Evolutionary conservation across 495 filamentous ascomycete species (phyloP).

Genomic region (Podospora pseudopauciseta): DNA sequence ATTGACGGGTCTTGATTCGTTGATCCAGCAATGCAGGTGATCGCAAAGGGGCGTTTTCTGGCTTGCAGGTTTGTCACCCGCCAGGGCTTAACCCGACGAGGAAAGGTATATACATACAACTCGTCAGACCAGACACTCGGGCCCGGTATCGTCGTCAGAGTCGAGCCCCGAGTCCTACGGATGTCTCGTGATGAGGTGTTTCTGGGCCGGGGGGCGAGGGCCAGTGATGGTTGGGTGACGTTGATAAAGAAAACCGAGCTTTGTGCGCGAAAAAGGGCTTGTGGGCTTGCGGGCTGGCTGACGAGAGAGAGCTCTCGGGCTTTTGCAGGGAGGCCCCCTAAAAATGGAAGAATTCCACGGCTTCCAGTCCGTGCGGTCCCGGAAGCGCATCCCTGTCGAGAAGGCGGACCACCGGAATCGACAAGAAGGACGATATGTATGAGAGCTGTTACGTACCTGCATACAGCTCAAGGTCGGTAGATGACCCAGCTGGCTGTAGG

Average conservation of each 20-base stretch:
- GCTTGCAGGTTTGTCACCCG: slow-evolving; percentile 10
- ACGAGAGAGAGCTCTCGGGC: background rate
- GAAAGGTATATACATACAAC: background rate
- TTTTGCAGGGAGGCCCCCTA: background rate
- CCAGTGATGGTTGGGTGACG: background rate
- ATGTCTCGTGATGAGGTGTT: background rate
- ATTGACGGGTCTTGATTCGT: slow-evolving; percentile 4
- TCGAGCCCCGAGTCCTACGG: background rate
- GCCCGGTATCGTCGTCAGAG: background rate
- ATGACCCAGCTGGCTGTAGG: background rate
- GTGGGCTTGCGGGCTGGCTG: background rate
- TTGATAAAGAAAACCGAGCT: background rate
- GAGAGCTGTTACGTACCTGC: background rate
- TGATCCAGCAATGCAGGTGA: slow-evolving; percentile 15
- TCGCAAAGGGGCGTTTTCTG: slow-evolving; percentile 11
- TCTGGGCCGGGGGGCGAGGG: background rate
- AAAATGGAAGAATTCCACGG: slow-evolving; percentile 11
- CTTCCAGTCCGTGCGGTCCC: slow-evolving; percentile 19
- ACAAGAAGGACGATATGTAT: background rate
- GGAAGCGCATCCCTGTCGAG: slow-evolving; percentile 2
- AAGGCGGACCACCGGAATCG: background rate
- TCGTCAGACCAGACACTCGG: background rate
- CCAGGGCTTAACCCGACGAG: background rate
- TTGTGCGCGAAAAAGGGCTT: background rate
- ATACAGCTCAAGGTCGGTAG: background rate